Conservation (phyloP, 441 rosid genomes). For the Flueggea neowawraea region DNA sequence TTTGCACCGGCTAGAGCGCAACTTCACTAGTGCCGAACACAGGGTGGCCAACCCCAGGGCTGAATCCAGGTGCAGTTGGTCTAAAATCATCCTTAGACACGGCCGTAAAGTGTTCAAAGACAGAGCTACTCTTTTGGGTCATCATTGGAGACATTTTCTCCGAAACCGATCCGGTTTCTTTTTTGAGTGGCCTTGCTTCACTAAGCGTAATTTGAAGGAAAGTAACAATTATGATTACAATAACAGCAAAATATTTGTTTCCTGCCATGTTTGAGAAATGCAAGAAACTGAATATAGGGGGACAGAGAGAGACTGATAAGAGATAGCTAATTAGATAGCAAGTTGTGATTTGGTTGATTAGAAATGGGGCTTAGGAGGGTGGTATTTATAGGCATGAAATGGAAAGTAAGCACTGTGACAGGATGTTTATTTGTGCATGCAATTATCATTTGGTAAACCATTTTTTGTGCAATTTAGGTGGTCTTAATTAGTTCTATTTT, state of each 20-base stretch:
- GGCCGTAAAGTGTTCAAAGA: not conserved
- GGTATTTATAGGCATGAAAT: not conserved
- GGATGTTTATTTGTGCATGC: not conserved
- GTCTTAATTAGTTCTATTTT: too few relatives aligned
- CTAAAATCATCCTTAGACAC: constrained; percentile 22
- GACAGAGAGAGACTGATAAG: too few relatives aligned
- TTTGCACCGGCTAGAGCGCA: not conserved
- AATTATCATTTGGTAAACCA: too few relatives aligned
- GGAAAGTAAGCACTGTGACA: not conserved
- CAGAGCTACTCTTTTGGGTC: too few relatives aligned
- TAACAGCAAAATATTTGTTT: constrained; percentile 7
- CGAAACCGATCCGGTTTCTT: not conserved
- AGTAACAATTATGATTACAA: constrained; percentile 10
- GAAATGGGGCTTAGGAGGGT: not conserved
- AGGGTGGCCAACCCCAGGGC: constrained; percentile 25
- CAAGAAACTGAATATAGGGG: too few relatives aligned
- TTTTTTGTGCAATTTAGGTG: too few relatives aligned
- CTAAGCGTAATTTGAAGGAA: constrained; percentile 16
- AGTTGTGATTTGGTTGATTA: too few relatives aligned
- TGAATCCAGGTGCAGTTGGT: constrained; percentile 22
- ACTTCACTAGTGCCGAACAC: not conserved
- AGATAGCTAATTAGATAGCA: too few relatives aligned
- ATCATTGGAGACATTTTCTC: not conserved
- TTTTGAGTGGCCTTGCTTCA: constrained; percentile 26
- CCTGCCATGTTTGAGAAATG: not conserved